A percentile compares a stretch with the other conserved stretches of the same genome.
phyloP scores from a whole-genome alignment of 306 rosid genomes.

The Echinosophora koreensis region DNA sequence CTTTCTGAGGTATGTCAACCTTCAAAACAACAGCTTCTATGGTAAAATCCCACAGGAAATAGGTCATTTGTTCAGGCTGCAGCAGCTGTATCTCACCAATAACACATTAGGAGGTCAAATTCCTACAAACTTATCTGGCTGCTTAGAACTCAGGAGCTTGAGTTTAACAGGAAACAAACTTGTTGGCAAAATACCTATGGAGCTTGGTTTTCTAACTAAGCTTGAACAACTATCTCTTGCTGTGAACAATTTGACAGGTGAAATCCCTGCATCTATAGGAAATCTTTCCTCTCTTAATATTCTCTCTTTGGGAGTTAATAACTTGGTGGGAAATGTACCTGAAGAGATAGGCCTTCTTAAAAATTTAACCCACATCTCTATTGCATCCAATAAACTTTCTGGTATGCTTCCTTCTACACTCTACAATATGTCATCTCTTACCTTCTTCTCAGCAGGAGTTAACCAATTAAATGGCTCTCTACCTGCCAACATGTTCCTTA shows the following conservation, averaged over 20 bases:
- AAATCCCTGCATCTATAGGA: constrained; percentile 54
- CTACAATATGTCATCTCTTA: constrained; percentile 54
- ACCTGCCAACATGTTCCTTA: constrained; percentile 52
- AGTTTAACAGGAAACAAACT: constrained; percentile 39
- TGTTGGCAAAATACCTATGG: constrained; percentile 42
- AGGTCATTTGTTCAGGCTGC: constrained; percentile 48
- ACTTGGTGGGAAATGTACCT: constrained; percentile 49
- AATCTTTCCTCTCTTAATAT: constrained; percentile 45
- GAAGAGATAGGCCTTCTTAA: constrained; percentile 40
- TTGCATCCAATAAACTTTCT: constrained; percentile 35
- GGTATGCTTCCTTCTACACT: constrained; percentile 53
- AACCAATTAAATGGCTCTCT: constrained; percentile 48
- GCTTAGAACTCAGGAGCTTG: constrained; percentile 38
- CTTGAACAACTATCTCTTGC: constrained; percentile 2
- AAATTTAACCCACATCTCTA: not conserved
- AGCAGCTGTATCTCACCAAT: constrained; percentile 26
- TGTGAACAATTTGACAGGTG: constrained; percentile 46
- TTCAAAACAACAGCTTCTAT: constrained; percentile 49
- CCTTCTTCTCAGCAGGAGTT: not conserved
- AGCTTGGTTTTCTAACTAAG: constrained; percentile 47
- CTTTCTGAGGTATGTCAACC: constrained; percentile 50
- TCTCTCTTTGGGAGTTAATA: constrained; percentile 30
- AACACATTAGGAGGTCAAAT: constrained; percentile 53
- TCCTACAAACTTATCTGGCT: constrained; percentile 53
- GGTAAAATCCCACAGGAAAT: constrained; percentile 51